Conservation (phyloP, 1,284 basidiomycete genomes). For the Austroboletus novae-zelandiae region DNA sequence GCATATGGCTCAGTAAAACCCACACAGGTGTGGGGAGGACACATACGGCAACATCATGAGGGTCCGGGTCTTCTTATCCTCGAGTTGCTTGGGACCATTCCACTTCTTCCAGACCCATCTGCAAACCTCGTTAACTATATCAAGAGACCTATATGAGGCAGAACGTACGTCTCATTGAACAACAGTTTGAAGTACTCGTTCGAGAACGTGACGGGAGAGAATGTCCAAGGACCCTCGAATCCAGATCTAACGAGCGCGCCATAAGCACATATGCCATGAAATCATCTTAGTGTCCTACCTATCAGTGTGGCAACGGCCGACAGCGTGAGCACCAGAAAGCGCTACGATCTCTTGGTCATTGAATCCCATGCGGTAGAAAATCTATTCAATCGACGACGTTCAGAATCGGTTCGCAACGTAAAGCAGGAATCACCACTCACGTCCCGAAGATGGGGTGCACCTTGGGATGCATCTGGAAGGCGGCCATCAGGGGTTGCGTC, state of each 20-base stretch:
- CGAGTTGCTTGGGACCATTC: slow-evolving; percentile 90
- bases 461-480: slow-evolving; percentile 88
- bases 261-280: not conserved
- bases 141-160: not conserved
- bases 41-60: slow-evolving; percentile 96
- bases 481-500: slow-evolving; percentile 91
- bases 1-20: not conserved
- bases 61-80: slow-evolving; percentile 85
- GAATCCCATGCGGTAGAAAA: slow-evolving; percentile 96
- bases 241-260: slow-evolving; percentile 57
- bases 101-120: slow-evolving; percentile 85
- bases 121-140: not conserved
- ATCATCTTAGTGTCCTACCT: slow-evolving; percentile 40
- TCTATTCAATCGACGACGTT: slow-evolving; percentile 37
- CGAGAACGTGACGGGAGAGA: slow-evolving; percentile 82
- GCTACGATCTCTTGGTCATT: slow-evolving; percentile 98
- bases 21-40: not conserved
- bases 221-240: slow-evolving; percentile 90
- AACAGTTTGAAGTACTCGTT: slow-evolving; percentile 92
- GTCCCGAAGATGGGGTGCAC: slow-evolving; percentile 80
- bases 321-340: slow-evolving; percentile 90
- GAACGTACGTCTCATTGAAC: slow-evolving; percentile 76
- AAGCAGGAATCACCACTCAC: slow-evolving; percentile 40
- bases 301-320: slow-evolving; percentile 89
- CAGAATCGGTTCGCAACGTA: not conserved